phyloP scores from a whole-genome alignment of 2,329 filamentous ascomycete species.

The Volutella citrinella region DNA sequence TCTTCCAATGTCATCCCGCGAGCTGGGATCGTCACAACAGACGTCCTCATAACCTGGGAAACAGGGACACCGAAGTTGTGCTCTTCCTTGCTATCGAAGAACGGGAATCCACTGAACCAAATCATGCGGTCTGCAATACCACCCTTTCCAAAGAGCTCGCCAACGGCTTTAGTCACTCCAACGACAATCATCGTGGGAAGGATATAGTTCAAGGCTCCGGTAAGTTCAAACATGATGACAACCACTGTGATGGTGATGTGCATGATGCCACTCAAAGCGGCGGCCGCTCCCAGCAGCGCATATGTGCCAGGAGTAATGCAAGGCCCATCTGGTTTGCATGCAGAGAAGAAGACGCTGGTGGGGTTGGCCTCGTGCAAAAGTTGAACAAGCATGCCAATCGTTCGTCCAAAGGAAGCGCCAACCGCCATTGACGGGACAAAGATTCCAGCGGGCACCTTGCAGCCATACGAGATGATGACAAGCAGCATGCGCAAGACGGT shows the following conservation, averaged over 20 bases:
- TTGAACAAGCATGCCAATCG: constrained; percentile 92
- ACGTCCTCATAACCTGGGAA: constrained; percentile 80
- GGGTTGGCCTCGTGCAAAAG: constrained; percentile 83
- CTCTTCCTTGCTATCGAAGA: constrained; percentile 95
- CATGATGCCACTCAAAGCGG: constrained; percentile 94
- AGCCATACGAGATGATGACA: constrained; percentile 94
- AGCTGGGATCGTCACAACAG: constrained; percentile 71
- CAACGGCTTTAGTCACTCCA: constrained; percentile 90
- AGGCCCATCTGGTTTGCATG: constrained; percentile 85
- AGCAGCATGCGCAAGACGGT: constrained; percentile 78
- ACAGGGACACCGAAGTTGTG: constrained; percentile 95
- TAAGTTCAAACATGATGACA: constrained; percentile 99
- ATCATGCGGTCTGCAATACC: constrained; percentile 98
- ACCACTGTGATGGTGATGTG: constrained; percentile 95
- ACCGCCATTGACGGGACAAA: constrained; percentile 99
- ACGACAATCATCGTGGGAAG: constrained; percentile 99
- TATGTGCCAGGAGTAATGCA: constrained; percentile 98
- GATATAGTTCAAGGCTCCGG: constrained; percentile 95
- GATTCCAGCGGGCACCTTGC: constrained; percentile 95
- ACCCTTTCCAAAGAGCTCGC: constrained; percentile 88
- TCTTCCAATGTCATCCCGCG: constrained; percentile 72
- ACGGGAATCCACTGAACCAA: constrained; percentile 96
- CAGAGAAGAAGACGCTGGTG: constrained; percentile 76
- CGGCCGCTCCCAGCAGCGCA: constrained; percentile 88
- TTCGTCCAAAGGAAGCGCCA: constrained; percentile 88